phyloP scores from a whole-genome alignment of 1,139 yeast species.

The Nakaseomyces kungkrabaensis region DNA sequence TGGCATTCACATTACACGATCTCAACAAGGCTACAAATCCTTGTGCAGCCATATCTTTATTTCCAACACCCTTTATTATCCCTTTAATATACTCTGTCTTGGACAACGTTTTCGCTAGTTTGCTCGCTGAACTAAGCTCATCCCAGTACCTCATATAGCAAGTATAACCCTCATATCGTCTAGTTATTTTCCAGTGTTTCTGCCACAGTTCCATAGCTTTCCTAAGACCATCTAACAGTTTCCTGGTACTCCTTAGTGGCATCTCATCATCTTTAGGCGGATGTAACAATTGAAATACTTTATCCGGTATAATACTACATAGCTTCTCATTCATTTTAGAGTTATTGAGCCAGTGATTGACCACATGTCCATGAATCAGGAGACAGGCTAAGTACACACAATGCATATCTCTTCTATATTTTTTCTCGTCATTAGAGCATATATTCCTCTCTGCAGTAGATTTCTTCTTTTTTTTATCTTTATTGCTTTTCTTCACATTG shows the following conservation, averaged over 20 bases:
- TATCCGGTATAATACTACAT: slow-evolving; percentile 39
- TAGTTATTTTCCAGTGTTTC: slow-evolving; percentile 43
- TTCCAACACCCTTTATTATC: slow-evolving; percentile 46
- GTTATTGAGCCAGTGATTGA: slow-evolving; percentile 72
- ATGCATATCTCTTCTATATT: slow-evolving; percentile 46
- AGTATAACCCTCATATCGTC: slow-evolving; percentile 34
- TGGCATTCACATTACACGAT: slow-evolving; percentile 57
- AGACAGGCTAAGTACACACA: slow-evolving; percentile 47
- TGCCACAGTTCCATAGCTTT: slow-evolving; percentile 55
- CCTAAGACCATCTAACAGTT: slow-evolving; percentile 65
- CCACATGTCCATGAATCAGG: slow-evolving; percentile 52
- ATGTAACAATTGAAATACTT: slow-evolving; percentile 38
- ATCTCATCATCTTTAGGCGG: slow-evolving; percentile 34
- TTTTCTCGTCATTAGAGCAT: slow-evolving; percentile 46
- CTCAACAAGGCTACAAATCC: slow-evolving; percentile 76
- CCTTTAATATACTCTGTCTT: slow-evolving; percentile 35
- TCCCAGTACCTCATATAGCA: slow-evolving; percentile 49
- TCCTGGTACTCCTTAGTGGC: slow-evolving; percentile 46
- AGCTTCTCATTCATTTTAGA: slow-evolving; percentile 34
- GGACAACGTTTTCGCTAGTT: slow-evolving; percentile 21
- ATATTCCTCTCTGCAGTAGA: slow-evolving; percentile 21
- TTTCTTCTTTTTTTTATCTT: slow-evolving; percentile 16
- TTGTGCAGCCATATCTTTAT: slow-evolving; percentile 74
- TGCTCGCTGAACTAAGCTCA: slow-evolving; percentile 31
- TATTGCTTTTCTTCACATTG: slow-evolving; percentile 5